Evolutionary conservation across 345 rosid species (phyloP).

Genomic region (Gossypium ekmanianum): DNA sequence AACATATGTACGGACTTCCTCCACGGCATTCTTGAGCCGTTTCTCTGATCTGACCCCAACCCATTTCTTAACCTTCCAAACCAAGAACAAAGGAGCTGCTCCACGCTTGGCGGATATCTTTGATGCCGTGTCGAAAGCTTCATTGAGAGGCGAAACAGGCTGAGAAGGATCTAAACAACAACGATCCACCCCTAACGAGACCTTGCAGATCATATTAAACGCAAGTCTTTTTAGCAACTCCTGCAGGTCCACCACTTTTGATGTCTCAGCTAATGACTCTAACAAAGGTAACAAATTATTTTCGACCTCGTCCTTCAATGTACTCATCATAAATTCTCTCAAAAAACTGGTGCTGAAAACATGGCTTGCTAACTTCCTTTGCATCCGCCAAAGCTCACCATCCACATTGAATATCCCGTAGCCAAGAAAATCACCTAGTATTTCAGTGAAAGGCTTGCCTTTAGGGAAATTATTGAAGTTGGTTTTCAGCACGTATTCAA

Average conservation of each 20-base stretch:
- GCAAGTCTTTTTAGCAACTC: slow-evolving; percentile 50
- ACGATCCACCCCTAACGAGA: slow-evolving; percentile 50
- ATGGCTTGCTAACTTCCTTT: slow-evolving; percentile 50
- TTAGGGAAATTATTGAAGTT: slow-evolving; percentile 85
- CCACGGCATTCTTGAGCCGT: slow-evolving; percentile 43
- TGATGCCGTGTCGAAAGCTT: slow-evolving; percentile 52
- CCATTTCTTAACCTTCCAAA: slow-evolving; percentile 67
- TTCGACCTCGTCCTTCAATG: slow-evolving; percentile 38
- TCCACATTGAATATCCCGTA: slow-evolving; percentile 68
- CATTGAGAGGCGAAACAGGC: slow-evolving; percentile 30
- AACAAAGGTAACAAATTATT: slow-evolving; percentile 42
- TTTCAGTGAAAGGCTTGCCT: slow-evolving; percentile 79
- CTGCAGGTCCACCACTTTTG: slow-evolving; percentile 45
- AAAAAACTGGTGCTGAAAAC: slow-evolving; percentile 44
- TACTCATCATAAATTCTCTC: slow-evolving; percentile 31
- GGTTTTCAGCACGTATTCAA: slow-evolving; percentile 70
- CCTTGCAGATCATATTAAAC: slow-evolving; percentile 42
- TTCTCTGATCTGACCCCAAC: slow-evolving; percentile 51
- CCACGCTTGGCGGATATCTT: slow-evolving; percentile 54
- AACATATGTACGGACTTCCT: slow-evolving; percentile 27
- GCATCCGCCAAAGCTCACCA: slow-evolving; percentile 52
- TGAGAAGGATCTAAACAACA: slow-evolving; percentile 33
- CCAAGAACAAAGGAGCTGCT: slow-evolving; percentile 38
- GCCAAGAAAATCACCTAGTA: slow-evolving; percentile 77
- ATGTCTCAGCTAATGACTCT: slow-evolving; percentile 29